These are phyloP conservation scores for Alternaria ethzedia DNA, from an alignment of 2,329 filamentous ascomycete species.

Conservation along the genomic window DNA sequence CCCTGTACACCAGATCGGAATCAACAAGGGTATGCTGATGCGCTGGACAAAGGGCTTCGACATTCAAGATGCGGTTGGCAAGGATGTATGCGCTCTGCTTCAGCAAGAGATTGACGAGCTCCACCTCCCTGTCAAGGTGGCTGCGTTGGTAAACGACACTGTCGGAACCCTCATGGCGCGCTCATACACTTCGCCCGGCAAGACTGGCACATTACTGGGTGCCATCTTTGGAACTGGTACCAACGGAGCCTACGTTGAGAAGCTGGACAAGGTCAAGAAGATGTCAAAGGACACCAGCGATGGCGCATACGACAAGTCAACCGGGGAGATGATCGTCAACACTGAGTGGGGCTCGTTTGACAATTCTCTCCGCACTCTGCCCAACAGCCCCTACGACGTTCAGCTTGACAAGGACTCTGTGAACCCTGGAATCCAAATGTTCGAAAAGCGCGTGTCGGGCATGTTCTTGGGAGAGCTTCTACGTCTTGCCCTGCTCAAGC, in stretches of 20 bases:
- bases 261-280: slow-evolving; percentile 84
- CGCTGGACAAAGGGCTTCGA: slow-evolving; percentile 99
- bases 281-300: slow-evolving; percentile 54
- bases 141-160: slow-evolving; percentile 95
- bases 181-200: slow-evolving; percentile 90
- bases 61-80: slow-evolving; percentile 89
- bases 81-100: slow-evolving; percentile 90
- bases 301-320: slow-evolving; percentile 74
- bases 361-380: slow-evolving; percentile 87
- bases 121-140: slow-evolving; percentile 87
- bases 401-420: slow-evolving; percentile 79
- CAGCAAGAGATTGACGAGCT: slow-evolving; percentile 89
- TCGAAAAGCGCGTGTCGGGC: slow-evolving; percentile 96
- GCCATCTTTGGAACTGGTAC: slow-evolving; percentile 98
- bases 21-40: slow-evolving; percentile 93
- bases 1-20: slow-evolving; percentile 89
- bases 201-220: slow-evolving; percentile 85
- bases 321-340: slow-evolving; percentile 96
- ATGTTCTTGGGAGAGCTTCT: slow-evolving; percentile 98
- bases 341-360: slow-evolving; percentile 99
- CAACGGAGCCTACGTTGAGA: slow-evolving; percentile 97
- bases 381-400: slow-evolving; percentile 81
- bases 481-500: slow-evolving; percentile 73
- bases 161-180: slow-evolving; percentile 97
- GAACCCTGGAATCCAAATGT: slow-evolving; percentile 97